phyloP scores from a whole-genome alignment of 2,329 filamentous ascomycete genomes.

The Shiraia sp. region DNA sequence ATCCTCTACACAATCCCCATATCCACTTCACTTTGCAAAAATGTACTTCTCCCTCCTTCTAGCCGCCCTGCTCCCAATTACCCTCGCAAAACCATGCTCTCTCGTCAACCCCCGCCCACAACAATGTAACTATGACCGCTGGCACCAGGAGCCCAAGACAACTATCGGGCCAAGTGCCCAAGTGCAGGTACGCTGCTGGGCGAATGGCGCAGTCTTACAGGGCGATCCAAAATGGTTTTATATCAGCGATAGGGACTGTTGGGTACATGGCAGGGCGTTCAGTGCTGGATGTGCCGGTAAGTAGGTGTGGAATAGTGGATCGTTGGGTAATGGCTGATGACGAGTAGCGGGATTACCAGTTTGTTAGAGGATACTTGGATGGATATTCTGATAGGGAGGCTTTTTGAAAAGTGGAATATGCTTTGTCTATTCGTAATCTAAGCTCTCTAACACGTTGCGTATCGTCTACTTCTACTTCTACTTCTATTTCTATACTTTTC shows the following conservation, averaged over 20 bases:
- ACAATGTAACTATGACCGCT: slow-evolving; percentile 3
- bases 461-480: no score
- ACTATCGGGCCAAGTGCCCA: not conserved
- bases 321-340: not conserved
- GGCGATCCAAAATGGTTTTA: slow-evolving; percentile 3
- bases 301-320: not conserved
- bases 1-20: not conserved
- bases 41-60: not conserved
- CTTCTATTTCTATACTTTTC: no score
- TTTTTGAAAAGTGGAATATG: no score
- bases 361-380: no score
- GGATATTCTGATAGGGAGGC: no score
- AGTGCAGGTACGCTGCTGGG: slow-evolving; percentile 3
- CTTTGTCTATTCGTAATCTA: no score
- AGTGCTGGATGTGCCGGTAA: not conserved
- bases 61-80: not conserved
- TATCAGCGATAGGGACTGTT: slow-evolving; percentile 1
- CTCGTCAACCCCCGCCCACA: not conserved
- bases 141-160: slow-evolving; percentile 6
- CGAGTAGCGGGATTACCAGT: not conserved
- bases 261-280: slow-evolving; percentile 1
- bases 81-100: slow-evolving; percentile 1
- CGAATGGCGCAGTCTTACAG: not conserved
- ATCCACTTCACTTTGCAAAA: not conserved
- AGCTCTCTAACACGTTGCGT: no score